These are phyloP conservation scores for Stygiomarasmius scandens DNA, from an alignment of 1,284 basidiomycete species.

Conservation along the genomic window DNA sequence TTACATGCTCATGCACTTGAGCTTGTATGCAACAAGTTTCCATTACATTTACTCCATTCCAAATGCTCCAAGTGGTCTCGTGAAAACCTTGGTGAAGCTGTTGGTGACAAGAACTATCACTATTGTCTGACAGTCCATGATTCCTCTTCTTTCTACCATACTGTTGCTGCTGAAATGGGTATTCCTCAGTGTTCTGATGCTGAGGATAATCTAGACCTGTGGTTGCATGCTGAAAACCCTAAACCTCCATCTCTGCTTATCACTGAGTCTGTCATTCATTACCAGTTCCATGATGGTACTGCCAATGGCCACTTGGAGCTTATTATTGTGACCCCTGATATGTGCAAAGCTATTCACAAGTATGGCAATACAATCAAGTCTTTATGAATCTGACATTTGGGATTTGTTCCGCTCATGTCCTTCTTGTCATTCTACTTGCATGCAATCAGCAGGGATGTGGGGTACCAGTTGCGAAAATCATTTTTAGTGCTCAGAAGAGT, in stretches of 20 bases:
- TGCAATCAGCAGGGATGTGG: constrained; percentile 13
- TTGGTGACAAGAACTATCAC: too few species aligned
- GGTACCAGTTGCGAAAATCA: constrained; percentile 14
- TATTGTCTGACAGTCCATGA: constrained; percentile 18
- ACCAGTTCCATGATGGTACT: constrained; percentile 15
- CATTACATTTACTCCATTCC: too few species aligned
- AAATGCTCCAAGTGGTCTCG: too few species aligned
- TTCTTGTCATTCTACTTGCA: constrained; percentile 17
- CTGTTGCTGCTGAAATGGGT: constrained; percentile 19
- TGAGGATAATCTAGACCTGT: constrained; percentile 25
- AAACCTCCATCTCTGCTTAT: constrained; percentile 21
- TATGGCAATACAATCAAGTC: constrained; percentile 27
- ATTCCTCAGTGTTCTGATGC: constrained; percentile 21
- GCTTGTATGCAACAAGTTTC: too few species aligned
- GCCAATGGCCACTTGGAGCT: constrained; percentile 22
- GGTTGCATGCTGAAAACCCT: constrained; percentile 24
- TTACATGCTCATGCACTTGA: too few species aligned
- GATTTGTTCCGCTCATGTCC: constrained; percentile 10
- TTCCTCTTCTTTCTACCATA: constrained; percentile 24
- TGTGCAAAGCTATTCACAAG: constrained; percentile 22
- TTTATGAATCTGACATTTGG: constrained; percentile 31
- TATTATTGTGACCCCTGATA: constrained; percentile 22
- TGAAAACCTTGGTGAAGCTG: too few species aligned
- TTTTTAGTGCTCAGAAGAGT: constrained; percentile 13
- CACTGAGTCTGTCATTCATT: constrained; percentile 20